Evolutionary conservation across 345 rosid species (phyloP).

Genomic region (Microcos paniculata): DNA sequence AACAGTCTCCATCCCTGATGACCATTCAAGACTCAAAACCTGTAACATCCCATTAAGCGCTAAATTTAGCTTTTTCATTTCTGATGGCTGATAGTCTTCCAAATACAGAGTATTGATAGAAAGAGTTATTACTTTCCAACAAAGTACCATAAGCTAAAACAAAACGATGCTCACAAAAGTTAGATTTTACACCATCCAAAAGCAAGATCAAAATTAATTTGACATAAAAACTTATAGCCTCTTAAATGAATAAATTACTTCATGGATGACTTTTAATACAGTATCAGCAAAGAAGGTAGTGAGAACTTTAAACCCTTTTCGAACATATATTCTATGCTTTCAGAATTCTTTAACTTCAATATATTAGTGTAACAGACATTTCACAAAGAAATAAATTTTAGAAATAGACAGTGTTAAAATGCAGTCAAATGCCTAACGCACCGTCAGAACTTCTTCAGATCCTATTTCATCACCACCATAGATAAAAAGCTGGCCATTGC

Average conservation of each 20-base stretch:
- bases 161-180: background rate
- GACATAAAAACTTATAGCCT: conserved; percentile 1
- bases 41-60: conserved; percentile 26
- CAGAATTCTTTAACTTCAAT: conserved; percentile 10
- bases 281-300: background rate
- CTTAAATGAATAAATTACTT: background rate
- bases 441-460: conserved; percentile 70
- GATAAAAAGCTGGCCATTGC: conserved; percentile 54
- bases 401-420: background rate
- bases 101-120: background rate
- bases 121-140: background rate
- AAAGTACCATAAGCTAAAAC: background rate
- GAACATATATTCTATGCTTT: background rate
- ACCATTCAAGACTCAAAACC: conserved; percentile 75
- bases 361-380: conserved; percentile 4
- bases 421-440: conserved; percentile 24
- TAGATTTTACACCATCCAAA: background rate
- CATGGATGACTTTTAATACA: background rate
- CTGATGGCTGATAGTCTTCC: conserved; percentile 8
- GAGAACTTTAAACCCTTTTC: conserved; percentile 7
- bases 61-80: background rate
- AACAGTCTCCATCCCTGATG: conserved; percentile 48
- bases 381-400: background rate
- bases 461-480: conserved; percentile 80
- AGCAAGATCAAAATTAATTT: background rate